A percentile compares a stretch with the other conserved stretches of the same genome.
Evolutionary conservation across 2,329 filamentous ascomycete species (phyloP).

Genomic region (Pseudonectria foliicola): DNA sequence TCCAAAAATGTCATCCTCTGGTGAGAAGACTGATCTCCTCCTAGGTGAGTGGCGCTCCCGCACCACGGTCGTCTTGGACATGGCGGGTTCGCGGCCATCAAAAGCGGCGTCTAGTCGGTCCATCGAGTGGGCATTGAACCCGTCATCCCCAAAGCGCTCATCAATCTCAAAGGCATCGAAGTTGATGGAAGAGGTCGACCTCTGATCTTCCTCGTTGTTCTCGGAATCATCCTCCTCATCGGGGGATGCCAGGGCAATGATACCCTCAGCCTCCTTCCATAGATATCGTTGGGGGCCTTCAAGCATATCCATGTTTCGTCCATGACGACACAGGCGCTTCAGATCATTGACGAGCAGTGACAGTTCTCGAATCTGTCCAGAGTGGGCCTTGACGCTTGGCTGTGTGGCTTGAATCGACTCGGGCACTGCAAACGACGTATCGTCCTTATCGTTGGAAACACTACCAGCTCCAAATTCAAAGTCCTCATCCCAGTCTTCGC

Average conservation of each 20-base stretch:
- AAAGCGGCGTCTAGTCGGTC: slow-evolving; percentile 37
- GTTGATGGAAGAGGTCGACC: slow-evolving; percentile 32
- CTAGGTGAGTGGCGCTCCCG: slow-evolving; percentile 46
- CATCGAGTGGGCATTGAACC: slow-evolving; percentile 39
- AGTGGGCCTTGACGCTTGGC: slow-evolving; percentile 74
- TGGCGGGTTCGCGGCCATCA: slow-evolving; percentile 34
- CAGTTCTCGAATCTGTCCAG: slow-evolving; percentile 75
- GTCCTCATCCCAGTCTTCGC: slow-evolving; percentile 86
- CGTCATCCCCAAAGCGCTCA: slow-evolving; percentile 39
- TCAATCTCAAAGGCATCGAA: slow-evolving; percentile 35
- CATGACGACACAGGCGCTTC: slow-evolving; percentile 67
- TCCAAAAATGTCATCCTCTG: slow-evolving; percentile 61
- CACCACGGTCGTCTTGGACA: slow-evolving; percentile 45
- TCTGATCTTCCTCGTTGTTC: slow-evolving; percentile 25
- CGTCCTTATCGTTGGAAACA: slow-evolving; percentile 28
- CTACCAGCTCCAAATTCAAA: slow-evolving; percentile 63
- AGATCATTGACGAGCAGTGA: slow-evolving; percentile 76
- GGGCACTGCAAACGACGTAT: slow-evolving; percentile 45
- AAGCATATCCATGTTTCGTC: slow-evolving; percentile 58
- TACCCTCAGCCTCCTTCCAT: slow-evolving; percentile 79
- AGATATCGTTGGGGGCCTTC: slow-evolving; percentile 52
- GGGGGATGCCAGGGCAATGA: slow-evolving; percentile 74
- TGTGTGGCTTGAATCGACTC: slow-evolving; percentile 75
- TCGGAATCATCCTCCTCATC: slow-evolving; percentile 48
- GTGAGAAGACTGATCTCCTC: slow-evolving; percentile 56